These are phyloP conservation scores for Primulina huaijiensis DNA, from an alignment of 257 asterid species.

Conservation along the genomic window DNA sequence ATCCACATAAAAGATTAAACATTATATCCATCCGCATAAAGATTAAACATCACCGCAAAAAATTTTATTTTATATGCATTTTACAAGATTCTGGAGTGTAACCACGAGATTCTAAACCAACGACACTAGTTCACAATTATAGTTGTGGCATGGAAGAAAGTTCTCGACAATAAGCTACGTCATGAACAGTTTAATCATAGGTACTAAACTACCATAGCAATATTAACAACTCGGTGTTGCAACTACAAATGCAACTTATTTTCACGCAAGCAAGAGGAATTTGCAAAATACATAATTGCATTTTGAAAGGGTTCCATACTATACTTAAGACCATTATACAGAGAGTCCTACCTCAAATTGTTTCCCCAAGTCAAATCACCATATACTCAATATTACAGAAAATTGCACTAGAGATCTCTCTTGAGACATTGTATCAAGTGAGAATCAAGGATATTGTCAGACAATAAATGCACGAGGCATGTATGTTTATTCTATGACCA, in stretches of 20 bases:
- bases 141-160: background rate
- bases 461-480: background rate
- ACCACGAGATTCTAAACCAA: background rate
- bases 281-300: background rate
- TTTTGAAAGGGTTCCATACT: background rate
- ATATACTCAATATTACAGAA: no score
- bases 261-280: background rate
- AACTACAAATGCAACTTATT: background rate
- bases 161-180: background rate
- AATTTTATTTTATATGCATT: background rate
- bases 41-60: no score
- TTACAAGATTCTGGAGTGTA: background rate
- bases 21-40: no score
- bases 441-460: background rate
- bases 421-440: background rate
- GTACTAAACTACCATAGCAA: background rate
- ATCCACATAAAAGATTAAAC: no score
- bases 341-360: background rate
- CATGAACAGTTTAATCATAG: background rate
- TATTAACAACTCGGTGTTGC: background rate
- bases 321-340: background rate
- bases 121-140: background rate
- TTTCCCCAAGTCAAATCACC: background rate
- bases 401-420: background rate
- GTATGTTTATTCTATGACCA: background rate